A percentile compares a stretch with the other conserved stretches of the same genome.
These are phyloP conservation scores for Coleophoma crateriformis DNA, from an alignment of 2,329 filamentous ascomycete genomes.

Conservation along the genomic window DNA sequence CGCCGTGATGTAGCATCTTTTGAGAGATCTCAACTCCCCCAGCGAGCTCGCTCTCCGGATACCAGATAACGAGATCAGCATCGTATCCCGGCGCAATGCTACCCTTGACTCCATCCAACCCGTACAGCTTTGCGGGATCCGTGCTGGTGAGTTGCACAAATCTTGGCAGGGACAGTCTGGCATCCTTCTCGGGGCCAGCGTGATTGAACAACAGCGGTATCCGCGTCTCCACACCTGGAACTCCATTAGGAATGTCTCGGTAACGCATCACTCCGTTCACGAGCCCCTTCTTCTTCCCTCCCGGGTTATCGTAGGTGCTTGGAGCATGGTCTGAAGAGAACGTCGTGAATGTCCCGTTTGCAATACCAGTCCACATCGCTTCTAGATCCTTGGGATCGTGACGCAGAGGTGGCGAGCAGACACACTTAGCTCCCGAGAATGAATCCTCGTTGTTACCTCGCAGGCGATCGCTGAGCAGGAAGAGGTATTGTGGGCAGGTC, in stretches of 20 bases:
- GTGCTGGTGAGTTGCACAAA: conserved; percentile 16
- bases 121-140: conserved; percentile 17
- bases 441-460: conserved; percentile 30
- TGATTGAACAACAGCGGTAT: conserved; percentile 14
- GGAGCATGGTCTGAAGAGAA: conserved; percentile 34
- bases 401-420: conserved; percentile 46
- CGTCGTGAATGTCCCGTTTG: conserved; percentile 48
- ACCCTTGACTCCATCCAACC: conserved; percentile 14
- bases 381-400: conserved; percentile 42
- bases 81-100: conserved; percentile 18
- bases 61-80: conserved; percentile 19
- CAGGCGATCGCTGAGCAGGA: conserved; percentile 43
- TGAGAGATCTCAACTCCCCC: conserved; percentile 10
- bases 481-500: conserved; percentile 54
- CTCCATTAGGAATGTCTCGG: conserved; percentile 17
- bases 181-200: conserved; percentile 7
- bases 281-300: conserved; percentile 14
- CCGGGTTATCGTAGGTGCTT: conserved; percentile 12
- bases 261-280: conserved; percentile 14
- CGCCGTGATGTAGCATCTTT: conserved; percentile 15
- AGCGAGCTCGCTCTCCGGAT: conserved; percentile 9
- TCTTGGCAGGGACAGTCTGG: conserved; percentile 10
- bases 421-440: conserved; percentile 47
- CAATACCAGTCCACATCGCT: conserved; percentile 44
- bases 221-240: conserved; percentile 17